Conservation (phyloP, 805 yeast species). For the Candida golubevii region DNA sequence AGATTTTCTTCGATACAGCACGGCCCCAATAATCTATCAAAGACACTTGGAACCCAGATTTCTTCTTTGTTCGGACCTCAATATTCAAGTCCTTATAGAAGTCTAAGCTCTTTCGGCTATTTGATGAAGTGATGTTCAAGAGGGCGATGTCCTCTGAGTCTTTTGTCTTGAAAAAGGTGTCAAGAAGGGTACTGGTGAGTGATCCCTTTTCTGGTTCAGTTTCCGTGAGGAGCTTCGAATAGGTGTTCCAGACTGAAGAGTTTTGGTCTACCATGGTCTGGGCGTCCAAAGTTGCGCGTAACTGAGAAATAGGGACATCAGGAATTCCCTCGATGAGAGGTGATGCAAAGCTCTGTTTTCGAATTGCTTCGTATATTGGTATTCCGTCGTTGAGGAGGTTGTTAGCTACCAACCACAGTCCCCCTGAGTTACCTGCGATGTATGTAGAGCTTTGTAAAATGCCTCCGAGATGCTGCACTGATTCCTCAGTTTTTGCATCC, state of each 20-base stretch:
- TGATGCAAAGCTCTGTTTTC: slow-evolving; percentile 28
- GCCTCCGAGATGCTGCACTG: slow-evolving; percentile 41
- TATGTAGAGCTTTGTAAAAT: slow-evolving; percentile 52
- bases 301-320: slow-evolving; percentile 36
- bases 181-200: slow-evolving; percentile 4
- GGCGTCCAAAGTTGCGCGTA: slow-evolving; percentile 8
- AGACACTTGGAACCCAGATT: slow-evolving; percentile 51
- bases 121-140: neutral
- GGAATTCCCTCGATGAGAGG: slow-evolving; percentile 57
- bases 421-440: slow-evolving; percentile 67
- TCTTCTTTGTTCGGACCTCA: slow-evolving; percentile 50
- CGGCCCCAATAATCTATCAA: slow-evolving; percentile 69
- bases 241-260: slow-evolving; percentile 40
- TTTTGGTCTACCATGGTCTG: slow-evolving; percentile 59
- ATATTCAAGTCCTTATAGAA: slow-evolving; percentile 52
- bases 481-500: slow-evolving; percentile 41
- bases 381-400: slow-evolving; percentile 29
- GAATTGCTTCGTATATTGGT: slow-evolving; percentile 20
- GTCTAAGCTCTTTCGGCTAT: slow-evolving; percentile 10
- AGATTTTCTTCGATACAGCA: slow-evolving; percentile 48
- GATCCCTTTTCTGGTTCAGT: slow-evolving; percentile 7
- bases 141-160: neutral
- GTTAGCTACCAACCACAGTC: slow-evolving; percentile 63
- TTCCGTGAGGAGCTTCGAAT: slow-evolving; percentile 2
- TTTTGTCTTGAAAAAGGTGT: slow-evolving; percentile 8